Percentiles rank a stretch among this genome's conserved stretches.
Conservation (phyloP, 345 rosid species). For the Boechera stricta region DNA sequence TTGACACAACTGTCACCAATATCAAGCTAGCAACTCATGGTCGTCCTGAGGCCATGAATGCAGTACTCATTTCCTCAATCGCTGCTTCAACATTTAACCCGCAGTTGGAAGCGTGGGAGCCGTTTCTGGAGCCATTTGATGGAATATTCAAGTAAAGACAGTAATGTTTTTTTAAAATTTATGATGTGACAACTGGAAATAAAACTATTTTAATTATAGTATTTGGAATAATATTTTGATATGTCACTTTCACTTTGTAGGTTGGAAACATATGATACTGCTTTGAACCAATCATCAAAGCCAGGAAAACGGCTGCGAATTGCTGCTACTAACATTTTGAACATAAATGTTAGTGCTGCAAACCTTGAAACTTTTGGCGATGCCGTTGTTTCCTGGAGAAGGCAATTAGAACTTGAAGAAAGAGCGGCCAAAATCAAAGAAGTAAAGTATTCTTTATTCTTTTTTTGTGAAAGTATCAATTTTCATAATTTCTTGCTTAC, state of each 20-base stretch:
- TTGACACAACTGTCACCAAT: conserved; percentile 86
- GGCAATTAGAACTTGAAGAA: conserved; percentile 84
- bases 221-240: conserved; percentile 28
- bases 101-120: conserved; percentile 98
- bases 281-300: conserved; percentile 58
- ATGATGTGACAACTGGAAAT: conserved; percentile 15
- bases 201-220: conserved; percentile 16
- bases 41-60: conserved; percentile 91
- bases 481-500: conserved; percentile 27
- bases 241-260: conserved; percentile 50
- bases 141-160: conserved; percentile 91
- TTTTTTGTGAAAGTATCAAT: conserved; percentile 16
- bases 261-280: conserved; percentile 89
- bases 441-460: conserved; percentile 50
- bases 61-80: conserved; percentile 84
- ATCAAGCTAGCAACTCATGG: conserved; percentile 98
- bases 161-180: conserved; percentile 27
- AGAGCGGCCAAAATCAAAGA: conserved; percentile 77
- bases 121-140: conserved; percentile 97
- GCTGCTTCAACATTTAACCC: conserved; percentile 95
- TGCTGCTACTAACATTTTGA: conserved; percentile 82
- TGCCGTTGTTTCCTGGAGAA: conserved; percentile 89
- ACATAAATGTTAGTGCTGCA: conserved; percentile 88
- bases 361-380: conserved; percentile 79
- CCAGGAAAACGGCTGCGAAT: conserved; percentile 84